Evolutionary conservation across 192 early-diverging fungal genomes (phyloP), one percentile per base, ranked within the genome.

Genomic region (Linnemannia elongata): DNA sequence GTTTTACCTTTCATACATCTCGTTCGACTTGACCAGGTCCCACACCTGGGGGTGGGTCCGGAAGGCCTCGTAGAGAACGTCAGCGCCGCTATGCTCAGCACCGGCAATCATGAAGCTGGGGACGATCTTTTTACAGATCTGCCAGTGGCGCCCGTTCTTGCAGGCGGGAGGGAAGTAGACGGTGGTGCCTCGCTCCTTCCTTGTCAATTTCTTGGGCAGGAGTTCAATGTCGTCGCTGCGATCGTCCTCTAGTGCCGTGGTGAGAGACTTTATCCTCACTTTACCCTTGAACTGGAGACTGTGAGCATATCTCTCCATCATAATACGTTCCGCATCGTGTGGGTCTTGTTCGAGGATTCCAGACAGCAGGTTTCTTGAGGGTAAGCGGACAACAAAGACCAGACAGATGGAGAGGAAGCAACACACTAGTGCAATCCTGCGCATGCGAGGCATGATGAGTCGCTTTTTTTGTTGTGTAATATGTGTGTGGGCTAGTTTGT

Each of bases 51-150:
- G 90, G 71, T 91, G 90, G 3, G 87, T 86, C n/a, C 76, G 77
- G 54, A 91, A 78, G 27, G 85, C 79, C 54, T 90, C 86, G 72
- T 90, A 91, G 24, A 91, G 81, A 39, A 88, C 90, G 12, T 82
- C 49, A 42, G 85, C 80, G 4, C 85, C 90, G 38, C 88, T 84
- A 22, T 90, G 75, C 60, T 91, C 90, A 27, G 89, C 89, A 49
- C 90, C 90, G 63, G 90, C 90, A 90, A 91, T 88, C 74, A 91
- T 91, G 71, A 91, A 91, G 55, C 89, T 89, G 18, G 90, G 90
- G 17, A 91, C 88, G 71, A 90, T 90, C 63, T 91, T 91, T 70
- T 89, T 90, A 44, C 90, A 91, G 38, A 87, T 87, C 30, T 90
- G 88, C 77, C 75, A 80, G 72, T 85, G 82, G 27, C 83, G 79